Percentiles rank a stretch among this genome's conserved stretches.
Conservation (phyloP, 345 rosid genomes). For the Camelina neglecta region DNA sequence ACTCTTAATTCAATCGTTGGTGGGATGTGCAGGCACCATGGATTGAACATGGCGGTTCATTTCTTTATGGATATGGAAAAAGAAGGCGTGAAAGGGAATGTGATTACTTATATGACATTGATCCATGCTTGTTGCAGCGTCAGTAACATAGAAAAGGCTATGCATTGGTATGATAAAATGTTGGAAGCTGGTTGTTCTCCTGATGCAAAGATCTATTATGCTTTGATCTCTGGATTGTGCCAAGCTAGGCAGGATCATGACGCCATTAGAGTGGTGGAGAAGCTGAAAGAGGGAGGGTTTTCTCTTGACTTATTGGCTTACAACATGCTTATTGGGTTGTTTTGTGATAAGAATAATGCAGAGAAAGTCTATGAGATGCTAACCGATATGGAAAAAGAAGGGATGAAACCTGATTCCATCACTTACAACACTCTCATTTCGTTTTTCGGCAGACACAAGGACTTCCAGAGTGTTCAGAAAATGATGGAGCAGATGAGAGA, state of each 20-base stretch:
- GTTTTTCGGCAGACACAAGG: conserved; percentile 52
- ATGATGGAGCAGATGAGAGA: conserved; percentile 58
- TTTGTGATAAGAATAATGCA: conserved; percentile 59
- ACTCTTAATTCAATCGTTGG: conserved; percentile 65
- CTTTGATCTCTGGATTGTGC: conserved; percentile 67
- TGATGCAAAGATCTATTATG: conserved; percentile 65
- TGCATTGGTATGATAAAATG: conserved; percentile 62
- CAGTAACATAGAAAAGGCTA: conserved; percentile 63
- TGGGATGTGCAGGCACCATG: conserved; percentile 77
- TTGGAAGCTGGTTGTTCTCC: conserved; percentile 52
- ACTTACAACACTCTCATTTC: conserved; percentile 68
- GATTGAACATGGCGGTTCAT: conserved; percentile 56
- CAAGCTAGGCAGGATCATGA: conserved; percentile 68
- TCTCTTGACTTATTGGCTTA: conserved; percentile 65
- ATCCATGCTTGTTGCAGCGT: conserved; percentile 67
- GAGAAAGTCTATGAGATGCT: conserved; percentile 64
- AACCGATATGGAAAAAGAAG: conserved; percentile 64
- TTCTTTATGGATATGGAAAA: conserved; percentile 58
- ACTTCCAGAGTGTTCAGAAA: conserved; percentile 49
- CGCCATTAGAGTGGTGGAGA: conserved; percentile 48
- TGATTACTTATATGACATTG: conserved; percentile 58
- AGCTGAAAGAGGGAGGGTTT: conserved; percentile 63
- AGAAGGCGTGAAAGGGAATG: conserved; percentile 59
- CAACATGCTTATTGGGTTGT: conserved; percentile 63
- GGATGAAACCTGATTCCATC: conserved; percentile 58